Base-by-base conservation (phyloP, 179 eudicot species). In the Silene noctiflora region DNA sequence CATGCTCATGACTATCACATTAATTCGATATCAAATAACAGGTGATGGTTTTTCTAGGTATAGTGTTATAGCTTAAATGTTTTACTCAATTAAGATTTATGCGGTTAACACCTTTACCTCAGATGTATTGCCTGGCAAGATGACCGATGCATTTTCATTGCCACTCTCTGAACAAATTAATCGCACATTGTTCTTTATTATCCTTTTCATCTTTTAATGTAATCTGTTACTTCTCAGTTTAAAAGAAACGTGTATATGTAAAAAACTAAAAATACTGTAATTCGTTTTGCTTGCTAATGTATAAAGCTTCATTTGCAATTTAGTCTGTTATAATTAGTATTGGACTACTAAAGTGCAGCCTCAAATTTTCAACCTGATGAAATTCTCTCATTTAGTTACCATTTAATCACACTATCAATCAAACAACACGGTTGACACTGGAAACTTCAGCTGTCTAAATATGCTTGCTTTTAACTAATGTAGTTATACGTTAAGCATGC, bases 1-100 rank as follows among this genome's bases (percentile, higher is more conserved):
- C 97, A 93, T 87, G 98, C 98, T 55, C 98, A 93, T 86, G 98
- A 93, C 81, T 93, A 91, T 79, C 97, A 93, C 82, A 93, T 93
- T 74, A 93, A 93, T 80, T 93, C 98, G 6, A 91, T 93, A 75
- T 93, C 98, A 79, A 93, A 82, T 82, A 93, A 93, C 88, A 89
- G 98, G 98, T 91, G 69, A 62, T 51, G 77, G 62, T 72, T 58
- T 46, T 51, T 39, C 25, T 13, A 33, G 24, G 24, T 75, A 31
- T 55, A 33, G 58, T 2, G 24, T 58, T 16, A 1, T 66, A 71
- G 61, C 68, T 80, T 69, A 8, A 48, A 62, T 31, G 53, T 10
- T 24, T 46, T 69, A 20, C 35, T 19, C 19, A 33, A 44, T n/a
- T 67, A 29, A 0, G 22, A 5, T 67, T 42, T 42, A 42, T 42